Conservation (phyloP, 2,329 filamentous ascomycete species). For the Aspergillus sp. region DNA sequence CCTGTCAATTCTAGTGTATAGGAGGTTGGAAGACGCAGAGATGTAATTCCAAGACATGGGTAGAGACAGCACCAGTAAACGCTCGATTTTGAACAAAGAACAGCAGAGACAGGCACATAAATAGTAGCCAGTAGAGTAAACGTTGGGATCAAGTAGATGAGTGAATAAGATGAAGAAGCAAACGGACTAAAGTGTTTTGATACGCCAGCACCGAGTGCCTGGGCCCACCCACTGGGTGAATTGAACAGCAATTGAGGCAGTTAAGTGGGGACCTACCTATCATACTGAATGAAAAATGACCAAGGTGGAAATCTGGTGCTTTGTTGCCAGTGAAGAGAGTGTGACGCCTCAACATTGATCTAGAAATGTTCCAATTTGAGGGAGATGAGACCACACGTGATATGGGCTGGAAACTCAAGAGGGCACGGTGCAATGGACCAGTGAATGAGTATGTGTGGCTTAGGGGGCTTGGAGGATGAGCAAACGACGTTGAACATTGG, state of each 20-base stretch:
- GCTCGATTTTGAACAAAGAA: not conserved
- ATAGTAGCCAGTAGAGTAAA: not conserved
- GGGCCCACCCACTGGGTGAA: not conserved
- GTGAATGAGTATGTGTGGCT: not conserved
- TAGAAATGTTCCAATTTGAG: not conserved
- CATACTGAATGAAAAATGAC: too few species aligned
- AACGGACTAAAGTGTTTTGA: not conserved
- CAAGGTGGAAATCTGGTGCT: not conserved
- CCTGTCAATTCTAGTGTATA: not conserved
- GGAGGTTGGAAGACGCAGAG: not conserved
- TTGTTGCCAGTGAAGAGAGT: not conserved
- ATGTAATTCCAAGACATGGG: slow-evolving; percentile 3
- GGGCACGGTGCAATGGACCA: not conserved
- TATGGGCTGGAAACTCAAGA: not conserved
- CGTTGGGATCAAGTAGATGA: not conserved
- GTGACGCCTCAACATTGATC: not conserved
- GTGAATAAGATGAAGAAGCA: not conserved
- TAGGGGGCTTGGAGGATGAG: not conserved
- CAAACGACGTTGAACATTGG: not conserved
- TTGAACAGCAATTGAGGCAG: not conserved
- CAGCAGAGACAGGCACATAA: not conserved
- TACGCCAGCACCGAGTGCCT: not conserved
- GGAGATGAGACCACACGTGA: not conserved
- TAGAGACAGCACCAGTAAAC: not conserved
- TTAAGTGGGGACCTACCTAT: too few species aligned